A percentile compares a stretch with the other conserved stretches of the same genome.
Evolutionary conservation across 371 early-diverging fungal genomes (phyloP).

Genomic region (Apophysomyces sp.): DNA sequence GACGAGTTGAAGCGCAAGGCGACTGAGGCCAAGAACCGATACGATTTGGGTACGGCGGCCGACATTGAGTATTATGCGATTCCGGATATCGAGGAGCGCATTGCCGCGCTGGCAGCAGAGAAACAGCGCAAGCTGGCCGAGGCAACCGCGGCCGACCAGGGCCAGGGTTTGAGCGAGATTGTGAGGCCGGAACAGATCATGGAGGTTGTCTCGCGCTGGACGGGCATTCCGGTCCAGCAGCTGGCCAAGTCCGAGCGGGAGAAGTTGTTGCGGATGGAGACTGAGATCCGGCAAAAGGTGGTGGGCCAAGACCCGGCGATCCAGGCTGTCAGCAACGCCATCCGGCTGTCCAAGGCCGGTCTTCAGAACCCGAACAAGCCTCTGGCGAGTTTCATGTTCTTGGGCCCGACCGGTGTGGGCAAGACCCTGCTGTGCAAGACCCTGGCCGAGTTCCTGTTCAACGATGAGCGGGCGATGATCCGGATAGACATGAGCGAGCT

Average conservation of each 20-base stretch:
- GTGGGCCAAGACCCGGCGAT: conserved; percentile 90
- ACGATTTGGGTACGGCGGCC: conserved; percentile 73
- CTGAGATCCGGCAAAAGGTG: conserved; percentile 65
- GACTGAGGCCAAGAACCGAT: conserved; percentile 80
- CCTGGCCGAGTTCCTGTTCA: conserved; percentile 85
- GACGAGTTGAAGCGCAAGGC: conserved; percentile 87
- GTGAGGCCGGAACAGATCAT: conserved; percentile 88
- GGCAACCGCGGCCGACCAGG: conserved; percentile 36
- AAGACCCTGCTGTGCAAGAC: conserved; percentile 86
- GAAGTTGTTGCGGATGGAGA: conserved; percentile 81
- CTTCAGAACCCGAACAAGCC: conserved; percentile 80
- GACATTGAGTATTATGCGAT: conserved; percentile 91
- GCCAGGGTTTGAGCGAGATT: conserved; percentile 69
- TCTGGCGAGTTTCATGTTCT: conserved; percentile 89
- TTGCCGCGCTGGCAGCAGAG: conserved; percentile 54
- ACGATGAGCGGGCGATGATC: conserved; percentile 81
- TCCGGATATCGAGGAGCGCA: conserved; percentile 75
- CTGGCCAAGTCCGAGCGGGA: conserved; percentile 80
- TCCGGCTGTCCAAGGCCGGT: conserved; percentile 77
- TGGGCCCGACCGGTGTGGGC: conserved; percentile 93
- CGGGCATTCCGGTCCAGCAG: conserved; percentile 86
- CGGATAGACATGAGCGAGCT: conserved; percentile 95
- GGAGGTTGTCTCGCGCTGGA: conserved; percentile 85
- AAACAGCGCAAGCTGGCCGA: conserved; percentile 63
- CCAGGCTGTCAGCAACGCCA: conserved; percentile 74